Evolutionary conservation across 2,329 filamentous ascomycete genomes (phyloP), one percentile per base, ranked within the genome.

Genomic region (Nothopassalora personata): DNA sequence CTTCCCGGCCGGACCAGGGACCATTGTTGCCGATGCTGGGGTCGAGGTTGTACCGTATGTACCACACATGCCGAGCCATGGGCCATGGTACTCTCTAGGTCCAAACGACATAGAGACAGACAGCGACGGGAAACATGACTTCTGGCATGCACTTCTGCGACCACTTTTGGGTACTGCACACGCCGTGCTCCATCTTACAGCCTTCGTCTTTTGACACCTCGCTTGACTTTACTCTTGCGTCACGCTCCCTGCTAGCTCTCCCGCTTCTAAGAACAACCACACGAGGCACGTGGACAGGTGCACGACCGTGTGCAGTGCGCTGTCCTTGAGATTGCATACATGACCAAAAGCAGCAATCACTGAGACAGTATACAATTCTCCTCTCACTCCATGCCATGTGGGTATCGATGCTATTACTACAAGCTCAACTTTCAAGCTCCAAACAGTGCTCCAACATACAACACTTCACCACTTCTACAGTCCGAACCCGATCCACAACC

Each of bases 331-430:
- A 23, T 6, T 18, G 39, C 39, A 18, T 13, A 5, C 15, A 18
- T 5, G 15, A 15, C 18, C 39, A 18, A 43, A n/a, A 43, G 8
- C 8, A 4, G 13, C 39, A 43, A n/a, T n/a, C 39, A 4, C 4
- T 18, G n/a, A 43, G n/a, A 43, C 39, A 43, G n/a, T 36, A 13
- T 36, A 36, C 34, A 36, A 36, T 43, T 15, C 39, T 43, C 39
- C n/a, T n/a, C 18, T n/a, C n/a, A 3, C 18, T n/a, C 15, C 39
- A 43, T 43, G 39, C 39, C 13, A n/a, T 18, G 39, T 43, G 54
- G 54, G 54, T 56, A 56, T 56, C 54, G 45, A 49, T 39, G 31
- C 54, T 56, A 56, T 34, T 51, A 8, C 18, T 56, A 56, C 54
- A 56, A 19, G 19, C 28, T 34, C 49, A 11, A 34, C 9, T 3